Base-by-base conservation (phyloP, 805 yeast genomes). In the Lipomyces sp. region DNA sequence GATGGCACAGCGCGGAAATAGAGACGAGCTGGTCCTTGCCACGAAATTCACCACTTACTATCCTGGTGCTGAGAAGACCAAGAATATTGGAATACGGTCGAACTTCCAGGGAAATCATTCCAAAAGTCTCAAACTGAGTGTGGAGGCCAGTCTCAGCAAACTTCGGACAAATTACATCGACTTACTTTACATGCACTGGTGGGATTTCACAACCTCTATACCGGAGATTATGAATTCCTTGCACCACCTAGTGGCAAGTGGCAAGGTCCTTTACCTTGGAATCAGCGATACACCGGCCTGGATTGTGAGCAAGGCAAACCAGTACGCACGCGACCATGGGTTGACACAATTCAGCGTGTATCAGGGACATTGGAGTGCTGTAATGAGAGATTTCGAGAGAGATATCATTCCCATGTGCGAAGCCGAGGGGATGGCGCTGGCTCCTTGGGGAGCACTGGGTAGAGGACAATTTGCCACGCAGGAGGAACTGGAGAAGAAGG, bases 21-120 rank as follows among this genome's bases (percentile, higher is more conserved):
- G 75, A 13, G 73, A 72, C 45, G 69, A 70, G 58, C 53, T 72
- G 15, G 73, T 72, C 7, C 64, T 73, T n/a, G 73, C 74, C 29
- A 72, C 75, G 5, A 72, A 72, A 30, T 83, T 82, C 73, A 80
- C 83, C 30, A 35, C 29, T 11, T 29, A 33, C 6, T 62, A 60
- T 39, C 42, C 30, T 8, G 5, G 51, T n/a, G 13, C 37, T 30
- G 51, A 11, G 18, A 34, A 37, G 33, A 63, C 63, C 30, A 37
- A 60, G 24, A 24, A 24, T 1, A 24, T 24, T 24, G 60, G 37
- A 18, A 29, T 13, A 30, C 35, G 10, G 39, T 15, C 51, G 30
- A 24, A 35, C 53, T 45, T 33, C 45, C 18, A 15, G 6, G 64
- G 64, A 10, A 62, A 62, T 45, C 7, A 8, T 11, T 8, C 24